These are phyloP conservation scores for Ogataea allantospora DNA, from an alignment of 805 yeast species.

Conservation along the genomic window DNA sequence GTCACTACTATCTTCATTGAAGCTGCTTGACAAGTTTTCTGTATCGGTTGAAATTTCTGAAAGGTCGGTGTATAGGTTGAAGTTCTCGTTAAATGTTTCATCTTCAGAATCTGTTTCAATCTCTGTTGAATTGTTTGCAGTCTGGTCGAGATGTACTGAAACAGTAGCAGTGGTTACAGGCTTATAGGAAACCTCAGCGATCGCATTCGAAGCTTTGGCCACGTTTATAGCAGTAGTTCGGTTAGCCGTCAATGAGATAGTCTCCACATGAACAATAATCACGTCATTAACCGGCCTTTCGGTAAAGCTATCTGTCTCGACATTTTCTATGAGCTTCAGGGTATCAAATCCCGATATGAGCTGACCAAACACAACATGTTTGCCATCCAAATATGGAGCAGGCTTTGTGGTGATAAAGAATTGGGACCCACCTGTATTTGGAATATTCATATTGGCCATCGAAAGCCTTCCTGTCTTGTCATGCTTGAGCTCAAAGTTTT, in stretches of 20 bases:
- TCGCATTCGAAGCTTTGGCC: neutral
- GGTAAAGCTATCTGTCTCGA: constrained; percentile 41
- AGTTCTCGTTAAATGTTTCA: neutral
- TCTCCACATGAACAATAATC: neutral
- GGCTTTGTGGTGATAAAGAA: constrained; percentile 64
- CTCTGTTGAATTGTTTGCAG: neutral
- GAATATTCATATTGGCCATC: constrained; percentile 50
- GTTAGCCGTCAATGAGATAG: neutral
- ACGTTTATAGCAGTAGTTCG: neutral
- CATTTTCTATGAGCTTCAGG: constrained; percentile 57
- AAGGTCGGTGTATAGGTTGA: neutral
- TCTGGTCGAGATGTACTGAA: neutral
- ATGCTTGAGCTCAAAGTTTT: constrained; percentile 53
- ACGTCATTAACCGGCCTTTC: constrained; percentile 47
- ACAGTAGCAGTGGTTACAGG: neutral
- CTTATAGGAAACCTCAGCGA: too few species aligned
- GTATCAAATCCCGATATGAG: constrained; percentile 65
- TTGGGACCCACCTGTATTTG: constrained; percentile 62
- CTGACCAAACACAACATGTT: constrained; percentile 79
- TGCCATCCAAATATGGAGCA: constrained; percentile 51
- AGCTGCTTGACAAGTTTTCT: too few species aligned
- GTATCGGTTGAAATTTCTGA: too few species aligned
- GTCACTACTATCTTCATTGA: too few species aligned
- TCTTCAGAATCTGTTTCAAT: neutral
- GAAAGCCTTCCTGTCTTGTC: constrained; percentile 46